A percentile compares a stretch with the other conserved stretches of the same genome.
phyloP scores from a whole-genome alignment of 805 yeast species.

The Saccharomycopsis oosterbeekiorum region DNA sequence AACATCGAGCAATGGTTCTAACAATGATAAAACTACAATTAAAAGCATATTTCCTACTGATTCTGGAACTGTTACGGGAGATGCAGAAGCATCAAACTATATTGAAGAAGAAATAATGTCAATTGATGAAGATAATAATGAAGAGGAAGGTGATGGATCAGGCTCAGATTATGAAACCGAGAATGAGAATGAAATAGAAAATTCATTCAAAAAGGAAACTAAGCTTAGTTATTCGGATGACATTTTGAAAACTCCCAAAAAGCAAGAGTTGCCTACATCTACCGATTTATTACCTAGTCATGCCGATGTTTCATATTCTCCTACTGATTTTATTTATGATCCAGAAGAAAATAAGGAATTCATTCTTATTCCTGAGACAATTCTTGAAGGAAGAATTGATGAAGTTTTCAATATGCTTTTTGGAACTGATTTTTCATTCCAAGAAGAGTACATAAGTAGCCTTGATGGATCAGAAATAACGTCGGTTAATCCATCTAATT shows the following conservation, averaged over 20 bases:
- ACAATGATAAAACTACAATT: not conserved
- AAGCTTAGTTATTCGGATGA: constrained; percentile 3
- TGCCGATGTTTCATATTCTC: constrained; percentile 5
- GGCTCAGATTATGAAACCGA: constrained; percentile 19
- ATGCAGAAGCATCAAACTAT: not conserved
- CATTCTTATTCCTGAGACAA: constrained; percentile 39
- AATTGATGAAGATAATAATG: constrained; percentile 33
- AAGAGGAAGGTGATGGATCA: constrained; percentile 15
- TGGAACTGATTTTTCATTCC: constrained; percentile 43
- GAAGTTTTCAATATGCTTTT: constrained; percentile 59
- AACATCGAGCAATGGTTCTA: not conserved
- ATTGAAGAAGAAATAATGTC: constrained; percentile 33
- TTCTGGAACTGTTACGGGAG: not conserved
- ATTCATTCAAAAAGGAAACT: constrained; percentile 18
- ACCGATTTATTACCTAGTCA: not conserved
- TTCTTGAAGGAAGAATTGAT: constrained; percentile 67
- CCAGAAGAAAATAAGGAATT: constrained; percentile 41
- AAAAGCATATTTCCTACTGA: not conserved
- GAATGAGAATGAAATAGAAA: constrained; percentile 18
- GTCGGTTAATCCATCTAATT: constrained; percentile 14
- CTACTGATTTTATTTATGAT: constrained; percentile 19
- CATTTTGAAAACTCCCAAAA: not conserved
- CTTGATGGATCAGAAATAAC: constrained; percentile 30
- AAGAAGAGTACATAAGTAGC: constrained; percentile 31
- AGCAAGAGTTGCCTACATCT: not conserved